Evolutionary conservation across 805 yeast genomes (phyloP), one percentile per base, ranked within the genome.

Genomic region (Yarrowia sp.): DNA sequence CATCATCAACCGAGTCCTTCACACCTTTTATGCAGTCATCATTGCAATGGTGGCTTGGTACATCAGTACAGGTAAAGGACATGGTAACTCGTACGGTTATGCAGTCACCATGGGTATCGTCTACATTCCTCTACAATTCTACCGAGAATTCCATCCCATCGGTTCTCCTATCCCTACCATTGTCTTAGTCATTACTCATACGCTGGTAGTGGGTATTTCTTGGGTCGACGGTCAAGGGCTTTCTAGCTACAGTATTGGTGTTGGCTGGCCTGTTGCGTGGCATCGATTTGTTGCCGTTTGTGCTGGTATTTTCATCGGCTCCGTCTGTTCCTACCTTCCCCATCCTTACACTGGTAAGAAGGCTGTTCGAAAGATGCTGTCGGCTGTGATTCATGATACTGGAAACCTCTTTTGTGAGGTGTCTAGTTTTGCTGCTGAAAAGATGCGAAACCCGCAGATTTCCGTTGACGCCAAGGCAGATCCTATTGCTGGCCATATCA

Each of bases 11-110:
- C 70, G 74, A 17, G 40, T 74, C 8, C 48, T 69, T 16, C 72
- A 67, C 62, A 71, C 75, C 3, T 70, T 75, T 38, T 36, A 70
- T 24, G 77, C 76, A 2, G 68, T 73, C 22, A 46, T 74, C 12
- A 56, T 71, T 3, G 77, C 75, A 0, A 68, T 75, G 71, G 71
- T 71, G 9, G 71, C 67, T 1, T 76, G 78, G 78, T 76, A 76
- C 58, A 75, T 76, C 19, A 70, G 74, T 11, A 65, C 74, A 1
- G 77, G 77, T 6, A 63, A 64, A 16, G 78, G 78, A 11, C 28
- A 61, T 0, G 78, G 78, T 1, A 75, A 74, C 56, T 69, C 71
- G 0, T 74, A 67, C 61, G 77, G 79, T 1, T 72, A 67, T 36
- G 77, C 73, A 2, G 64, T 71, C 2, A 70, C 70, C 65, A 56